phyloP scores from a whole-genome alignment of 768 basidiomycete genomes.

The Suillus lakei region DNA sequence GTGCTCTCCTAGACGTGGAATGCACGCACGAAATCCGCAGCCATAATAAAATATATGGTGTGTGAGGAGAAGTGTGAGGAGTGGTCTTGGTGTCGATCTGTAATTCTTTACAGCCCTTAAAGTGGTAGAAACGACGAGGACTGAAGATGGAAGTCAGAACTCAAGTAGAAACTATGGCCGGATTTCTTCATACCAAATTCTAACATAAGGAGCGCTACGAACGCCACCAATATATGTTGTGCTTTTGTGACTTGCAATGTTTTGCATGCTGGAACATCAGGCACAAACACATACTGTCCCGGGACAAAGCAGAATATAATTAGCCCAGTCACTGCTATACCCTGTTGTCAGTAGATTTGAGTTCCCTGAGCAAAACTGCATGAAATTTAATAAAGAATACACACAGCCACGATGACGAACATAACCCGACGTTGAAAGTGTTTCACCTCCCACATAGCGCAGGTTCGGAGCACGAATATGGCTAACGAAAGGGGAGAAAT shows the following conservation, averaged over 20 bases:
- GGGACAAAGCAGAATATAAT: background rate
- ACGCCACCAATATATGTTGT: background rate
- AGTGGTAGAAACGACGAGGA: background rate
- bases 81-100: background rate
- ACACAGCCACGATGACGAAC: background rate
- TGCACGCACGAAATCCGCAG: constrained; percentile 1
- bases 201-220: background rate
- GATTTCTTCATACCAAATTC: background rate
- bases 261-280: background rate
- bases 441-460: background rate
- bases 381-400: background rate
- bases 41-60: background rate
- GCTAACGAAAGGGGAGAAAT: background rate
- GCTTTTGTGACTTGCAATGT: background rate
- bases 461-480: constrained; percentile 3
- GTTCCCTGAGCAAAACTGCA: background rate
- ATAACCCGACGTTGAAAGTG: background rate
- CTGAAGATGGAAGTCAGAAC: background rate
- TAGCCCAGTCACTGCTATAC: too few species aligned
- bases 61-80: background rate
- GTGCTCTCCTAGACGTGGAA: background rate
- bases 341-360: background rate
- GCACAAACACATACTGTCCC: background rate
- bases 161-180: background rate
- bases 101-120: background rate